A percentile compares a stretch with the other conserved stretches of the same genome.
phyloP scores from a whole-genome alignment of 169 alveolate genomes.

The Amoebophrya sp. region DNA sequence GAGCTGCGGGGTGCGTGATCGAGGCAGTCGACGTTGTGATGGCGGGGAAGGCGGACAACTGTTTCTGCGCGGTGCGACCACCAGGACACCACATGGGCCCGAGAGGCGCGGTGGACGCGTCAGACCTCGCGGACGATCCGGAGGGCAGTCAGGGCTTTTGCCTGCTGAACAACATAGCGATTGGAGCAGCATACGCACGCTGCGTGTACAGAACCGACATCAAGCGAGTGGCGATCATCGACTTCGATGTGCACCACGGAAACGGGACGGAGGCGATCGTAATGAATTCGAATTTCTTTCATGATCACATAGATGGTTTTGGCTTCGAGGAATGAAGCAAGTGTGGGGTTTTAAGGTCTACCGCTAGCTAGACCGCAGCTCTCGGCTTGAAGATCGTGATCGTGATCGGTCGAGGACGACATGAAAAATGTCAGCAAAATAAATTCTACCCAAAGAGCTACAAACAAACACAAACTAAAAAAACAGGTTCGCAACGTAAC shows the following conservation, averaged over 20 bases:
- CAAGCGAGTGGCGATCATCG: conserved; percentile 89
- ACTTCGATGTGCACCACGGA: conserved; percentile 99
- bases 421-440: too few species aligned
- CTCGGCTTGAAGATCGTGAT: too few species aligned
- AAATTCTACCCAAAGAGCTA: too few species aligned
- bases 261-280: conserved; percentile 98
- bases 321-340: too few species aligned
- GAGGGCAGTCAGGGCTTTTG: conserved; percentile 88
- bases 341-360: too few species aligned
- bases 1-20: conserved; percentile 73
- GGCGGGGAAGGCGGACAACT: conserved; percentile 23
- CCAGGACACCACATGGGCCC: conserved; percentile 97
- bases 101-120: conserved; percentile 61
- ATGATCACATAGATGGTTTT: too few species aligned
- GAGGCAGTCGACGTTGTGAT: conserved; percentile 72
- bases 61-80: conserved; percentile 75
- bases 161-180: conserved; percentile 89
- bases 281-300: too few species aligned
- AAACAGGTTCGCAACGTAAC: too few species aligned
- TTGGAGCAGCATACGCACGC: conserved; percentile 92
- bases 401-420: too few species aligned
- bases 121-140: conserved; percentile 19
- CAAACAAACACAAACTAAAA: too few species aligned
- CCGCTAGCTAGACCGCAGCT: too few species aligned
- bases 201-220: conserved; percentile 44